Evolutionary conservation across 1,139 yeast species (phyloP).

Genomic region (Hansenula anomala): DNA sequence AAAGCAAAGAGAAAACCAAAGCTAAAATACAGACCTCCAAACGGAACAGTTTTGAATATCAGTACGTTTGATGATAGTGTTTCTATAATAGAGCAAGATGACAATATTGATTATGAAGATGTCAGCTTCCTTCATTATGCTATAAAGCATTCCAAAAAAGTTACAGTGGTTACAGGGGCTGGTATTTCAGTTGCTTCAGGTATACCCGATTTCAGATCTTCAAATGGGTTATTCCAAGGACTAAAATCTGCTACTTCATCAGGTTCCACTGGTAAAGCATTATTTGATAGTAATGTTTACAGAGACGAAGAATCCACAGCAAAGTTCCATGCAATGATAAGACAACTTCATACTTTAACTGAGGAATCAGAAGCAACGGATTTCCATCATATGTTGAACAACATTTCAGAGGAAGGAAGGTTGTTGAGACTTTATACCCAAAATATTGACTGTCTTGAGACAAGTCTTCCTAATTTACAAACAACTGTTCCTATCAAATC

Average conservation of each 20-base stretch:
- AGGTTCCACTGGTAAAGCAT: constrained; percentile 67
- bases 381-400: constrained; percentile 61
- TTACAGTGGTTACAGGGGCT: constrained; percentile 73
- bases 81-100: constrained; percentile 26
- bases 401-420: constrained; percentile 56
- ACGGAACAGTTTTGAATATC: constrained; percentile 35
- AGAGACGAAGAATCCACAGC: constrained; percentile 55
- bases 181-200: constrained; percentile 90
- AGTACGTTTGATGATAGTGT: constrained; percentile 22
- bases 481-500: constrained; percentile 40
- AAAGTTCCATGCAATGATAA: constrained; percentile 71
- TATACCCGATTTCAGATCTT: constrained; percentile 83
- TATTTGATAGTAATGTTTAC: constrained; percentile 79
- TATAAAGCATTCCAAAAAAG: constrained; percentile 41
- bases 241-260: constrained; percentile 40
- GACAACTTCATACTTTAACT: constrained; percentile 55
- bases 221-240: constrained; percentile 69
- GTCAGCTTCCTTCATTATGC: constrained; percentile 38
- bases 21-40: constrained; percentile 35
- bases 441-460: constrained; percentile 49
- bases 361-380: constrained; percentile 60
- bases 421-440: constrained; percentile 73
- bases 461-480: constrained; percentile 38
- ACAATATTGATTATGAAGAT: constrained; percentile 29
- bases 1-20: constrained; percentile 31